Evolutionary conservation across 2,329 filamentous ascomycete species (phyloP).

Genomic region (Penicillium brevicompactum): DNA sequence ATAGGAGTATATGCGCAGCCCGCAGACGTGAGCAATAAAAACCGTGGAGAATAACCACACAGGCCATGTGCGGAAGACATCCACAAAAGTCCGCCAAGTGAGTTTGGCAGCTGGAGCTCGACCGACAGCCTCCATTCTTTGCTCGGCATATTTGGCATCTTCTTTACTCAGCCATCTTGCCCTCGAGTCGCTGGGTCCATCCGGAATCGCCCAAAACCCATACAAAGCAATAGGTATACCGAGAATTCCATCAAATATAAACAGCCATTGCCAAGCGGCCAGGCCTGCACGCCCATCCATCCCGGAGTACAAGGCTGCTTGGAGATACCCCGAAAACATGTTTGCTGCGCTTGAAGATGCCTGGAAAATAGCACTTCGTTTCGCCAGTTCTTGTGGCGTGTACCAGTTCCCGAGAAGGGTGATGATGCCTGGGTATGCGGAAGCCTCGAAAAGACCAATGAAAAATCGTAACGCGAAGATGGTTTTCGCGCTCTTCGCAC

Average conservation of each 20-base stretch:
- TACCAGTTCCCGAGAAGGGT: conserved; percentile 29
- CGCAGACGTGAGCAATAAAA: conserved; percentile 41
- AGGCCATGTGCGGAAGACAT: conserved; percentile 10
- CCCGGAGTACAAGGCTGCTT: conserved; percentile 6
- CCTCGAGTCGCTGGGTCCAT: conserved; percentile 17
- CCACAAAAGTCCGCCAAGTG: conserved; percentile 4
- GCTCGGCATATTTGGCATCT: background rate
- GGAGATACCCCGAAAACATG: conserved; percentile 11
- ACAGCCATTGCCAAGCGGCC: conserved; percentile 27
- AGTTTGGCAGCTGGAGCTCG: conserved; percentile 4
- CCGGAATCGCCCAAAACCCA: conserved; percentile 42
- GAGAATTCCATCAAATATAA: conserved; percentile 26
- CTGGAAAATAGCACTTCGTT: conserved; percentile 45
- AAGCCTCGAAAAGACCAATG: conserved; percentile 36
- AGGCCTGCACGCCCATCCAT: conserved; percentile 21
- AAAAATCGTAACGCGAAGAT: conserved; percentile 42
- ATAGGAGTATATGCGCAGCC: conserved; percentile 37
- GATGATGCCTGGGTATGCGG: conserved; percentile 38
- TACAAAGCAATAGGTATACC: conserved; percentile 30
- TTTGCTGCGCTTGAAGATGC: conserved; percentile 47
- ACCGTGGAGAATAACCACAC: conserved; percentile 39
- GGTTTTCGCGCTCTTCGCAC: conserved; percentile 32
- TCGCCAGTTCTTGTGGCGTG: conserved; percentile 27
- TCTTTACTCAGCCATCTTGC: conserved; percentile 11
- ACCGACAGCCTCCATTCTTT: conserved; percentile 9